A percentile compares a stretch with the other conserved stretches of the same genome.
Evolutionary conservation across 495 filamentous ascomycete genomes (phyloP).

Genomic region (Podospora sp.): DNA sequence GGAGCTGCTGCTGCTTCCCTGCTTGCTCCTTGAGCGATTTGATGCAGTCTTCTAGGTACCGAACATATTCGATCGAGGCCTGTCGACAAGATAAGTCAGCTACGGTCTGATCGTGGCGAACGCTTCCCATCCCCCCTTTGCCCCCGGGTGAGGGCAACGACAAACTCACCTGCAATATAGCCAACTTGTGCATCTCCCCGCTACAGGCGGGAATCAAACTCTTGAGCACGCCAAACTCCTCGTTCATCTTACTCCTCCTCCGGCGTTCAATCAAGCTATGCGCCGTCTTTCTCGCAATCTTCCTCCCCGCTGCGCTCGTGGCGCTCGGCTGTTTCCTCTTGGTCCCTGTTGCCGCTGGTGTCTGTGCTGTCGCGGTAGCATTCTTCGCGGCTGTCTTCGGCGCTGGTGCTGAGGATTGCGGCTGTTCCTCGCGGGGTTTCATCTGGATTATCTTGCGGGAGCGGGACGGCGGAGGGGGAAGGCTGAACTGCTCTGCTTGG

Average conservation of each 20-base stretch:
- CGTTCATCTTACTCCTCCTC: conserved; percentile 96
- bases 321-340: conserved; percentile 73
- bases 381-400: conserved; percentile 13
- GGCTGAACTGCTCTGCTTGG: conserved; percentile 64
- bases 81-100: conserved; percentile 34
- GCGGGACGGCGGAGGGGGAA: conserved; percentile 90
- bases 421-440: conserved; percentile 65
- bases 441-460: conserved; percentile 98
- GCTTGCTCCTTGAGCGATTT: conserved; percentile 69
- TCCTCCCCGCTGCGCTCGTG: conserved; percentile 79
- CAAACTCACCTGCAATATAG: conserved; percentile 80
- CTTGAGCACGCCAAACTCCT: conserved; percentile 93
- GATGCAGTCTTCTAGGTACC: conserved; percentile 90
- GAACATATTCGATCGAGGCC: conserved; percentile 96
- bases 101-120: too few species aligned
- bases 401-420: conserved; percentile 25
- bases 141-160: background rate
- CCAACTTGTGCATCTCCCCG: conserved; percentile 97
- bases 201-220: conserved; percentile 92
- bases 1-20: conserved; percentile 29
- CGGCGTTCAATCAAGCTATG: conserved; percentile 93
- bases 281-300: conserved; percentile 94
- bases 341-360: conserved; percentile 41
- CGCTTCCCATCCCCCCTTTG: too few species aligned
- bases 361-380: conserved; percentile 25